These are phyloP conservation scores for Fusarium kyushuense DNA, from an alignment of 2,329 filamentous ascomycete genomes.

Conservation along the genomic window DNA sequence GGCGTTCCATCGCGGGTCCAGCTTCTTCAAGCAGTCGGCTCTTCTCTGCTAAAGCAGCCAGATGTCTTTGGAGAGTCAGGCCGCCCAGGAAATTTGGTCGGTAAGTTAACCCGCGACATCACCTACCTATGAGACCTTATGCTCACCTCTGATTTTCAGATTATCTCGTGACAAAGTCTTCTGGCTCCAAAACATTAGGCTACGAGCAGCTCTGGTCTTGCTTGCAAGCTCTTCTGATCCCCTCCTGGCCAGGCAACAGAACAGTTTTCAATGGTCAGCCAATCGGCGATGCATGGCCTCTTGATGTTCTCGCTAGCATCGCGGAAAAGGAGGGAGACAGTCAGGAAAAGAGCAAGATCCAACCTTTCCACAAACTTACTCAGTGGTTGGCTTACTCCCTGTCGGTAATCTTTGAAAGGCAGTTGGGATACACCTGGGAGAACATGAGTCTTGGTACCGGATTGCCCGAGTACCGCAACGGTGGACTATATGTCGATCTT, in stretches of 20 bases:
- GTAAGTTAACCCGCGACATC: conserved; percentile 47
- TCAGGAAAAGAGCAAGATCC: conserved; percentile 50
- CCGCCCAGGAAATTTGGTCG: conserved; percentile 62
- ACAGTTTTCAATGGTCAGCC: conserved; percentile 62
- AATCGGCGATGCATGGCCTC: conserved; percentile 64
- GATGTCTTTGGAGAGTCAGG: conserved; percentile 58
- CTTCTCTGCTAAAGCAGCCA: conserved; percentile 54
- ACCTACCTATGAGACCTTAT: neutral
- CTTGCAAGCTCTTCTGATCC: conserved; percentile 60
- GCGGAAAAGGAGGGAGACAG: neutral
- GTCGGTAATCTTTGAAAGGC: conserved; percentile 71
- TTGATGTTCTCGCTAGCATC: conserved; percentile 46
- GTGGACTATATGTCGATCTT: conserved; percentile 74
- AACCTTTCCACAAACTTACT: conserved; percentile 72
- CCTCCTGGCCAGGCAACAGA: conserved; percentile 62
- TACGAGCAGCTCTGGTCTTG: conserved; percentile 53
- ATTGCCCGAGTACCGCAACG: conserved; percentile 79
- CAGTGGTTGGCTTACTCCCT: conserved; percentile 81
- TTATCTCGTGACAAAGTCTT: conserved; percentile 49
- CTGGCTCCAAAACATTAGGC: neutral
- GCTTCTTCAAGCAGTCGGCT: conserved; percentile 57
- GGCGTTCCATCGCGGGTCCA: conserved; percentile 58
- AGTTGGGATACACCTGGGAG: conserved; percentile 64
- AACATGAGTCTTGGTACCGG: conserved; percentile 71
- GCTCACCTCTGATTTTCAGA: conserved; percentile 48